Conservation (phyloP, 768 basidiomycete species). For the Multifurca ochricompacta region DNA sequence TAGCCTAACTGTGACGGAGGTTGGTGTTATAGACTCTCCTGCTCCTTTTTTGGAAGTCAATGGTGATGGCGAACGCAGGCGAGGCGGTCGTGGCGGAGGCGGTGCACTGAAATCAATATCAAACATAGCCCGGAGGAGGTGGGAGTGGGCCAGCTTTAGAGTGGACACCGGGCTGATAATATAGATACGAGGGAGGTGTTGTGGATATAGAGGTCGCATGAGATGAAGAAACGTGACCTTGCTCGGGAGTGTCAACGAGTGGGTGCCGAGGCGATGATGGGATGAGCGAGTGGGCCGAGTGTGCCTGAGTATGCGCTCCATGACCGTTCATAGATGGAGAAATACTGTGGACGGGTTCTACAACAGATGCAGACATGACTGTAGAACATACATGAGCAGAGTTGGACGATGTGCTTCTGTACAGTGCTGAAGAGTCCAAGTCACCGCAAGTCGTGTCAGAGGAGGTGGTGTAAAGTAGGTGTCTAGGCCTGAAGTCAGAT, state of each 20-base stretch:
- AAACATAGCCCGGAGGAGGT: conserved; percentile 55
- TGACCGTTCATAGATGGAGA: conserved; percentile 1
- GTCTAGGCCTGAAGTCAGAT: conserved; percentile 29
- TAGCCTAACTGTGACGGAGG: conserved; percentile 44
- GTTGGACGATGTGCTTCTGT: conserved; percentile 22
- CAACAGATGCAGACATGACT: conserved; percentile 25
- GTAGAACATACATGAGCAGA: conserved; percentile 10
- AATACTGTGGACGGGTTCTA: conserved; percentile 24
- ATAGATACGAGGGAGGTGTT: conserved; percentile 38
- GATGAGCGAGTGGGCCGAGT: background rate
- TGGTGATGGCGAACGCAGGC: conserved; percentile 46
- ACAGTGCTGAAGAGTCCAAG: background rate
- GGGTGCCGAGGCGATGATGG: background rate
- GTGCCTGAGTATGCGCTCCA: conserved; percentile 4
- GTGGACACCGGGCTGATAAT: conserved; percentile 62
- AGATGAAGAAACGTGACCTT: background rate
- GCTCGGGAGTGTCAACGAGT: background rate
- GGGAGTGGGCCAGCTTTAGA: conserved; percentile 69
- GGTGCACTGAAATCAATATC: conserved; percentile 36
- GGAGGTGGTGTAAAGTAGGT: conserved; percentile 26
- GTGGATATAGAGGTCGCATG: background rate
- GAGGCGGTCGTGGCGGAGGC: conserved; percentile 54
- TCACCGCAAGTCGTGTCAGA: background rate
- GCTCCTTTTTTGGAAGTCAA: conserved; percentile 30
- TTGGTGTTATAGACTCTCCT: conserved; percentile 13